Evolutionary conservation across 805 yeast genomes (phyloP), one percentile per base, ranked within the genome.

Genomic region (Candida chilensis): DNA sequence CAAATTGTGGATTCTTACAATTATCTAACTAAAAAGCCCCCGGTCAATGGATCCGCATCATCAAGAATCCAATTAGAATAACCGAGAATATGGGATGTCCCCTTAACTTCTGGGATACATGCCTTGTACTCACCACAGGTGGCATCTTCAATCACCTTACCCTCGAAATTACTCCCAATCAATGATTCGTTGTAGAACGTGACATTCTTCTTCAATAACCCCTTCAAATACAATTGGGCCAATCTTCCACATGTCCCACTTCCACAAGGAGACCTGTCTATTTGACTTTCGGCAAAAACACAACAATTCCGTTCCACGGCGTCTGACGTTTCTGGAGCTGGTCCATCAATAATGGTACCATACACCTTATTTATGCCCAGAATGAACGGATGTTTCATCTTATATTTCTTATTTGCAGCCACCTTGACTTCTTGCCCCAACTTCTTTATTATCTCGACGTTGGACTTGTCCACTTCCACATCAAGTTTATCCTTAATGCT

Each of bases 261-360:
- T 10, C 52, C 52, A 35, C 48, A 43, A 1, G 52, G 48, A 2
- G 52, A 48, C 13, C 52, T 27, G 30, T 48, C 53, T 9, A 48
- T 32, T 30, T 46, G 51, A 29, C 44, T 47, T 10, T 32, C 15
- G 13, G 49, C 53, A 27, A 48, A 32, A 3, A 48, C 41, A 20
- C 45, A 33, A 20, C 21, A 18, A 15, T 32, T 32, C 22, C 17
- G 21, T n/a, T 20, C 16, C 10, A 16, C n/a, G 5, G 39, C 47
- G 16, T 8, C 16, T 10, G 13, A 14, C 16, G 28, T 26, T 6
- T 26, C 16, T 5, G 28, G 28, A 2, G 48, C 37, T 14, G 28
- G 30, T 21, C 43, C 46, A 24, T 46, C 36, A 4, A 34, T 34
- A 7, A 29, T 15, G 3, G 37, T 12, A 2, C 38, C 44, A 27